Evolutionary conservation across 2,329 filamentous ascomycete species (phyloP).

Genomic region (Pseudogymnoascus sp.): DNA sequence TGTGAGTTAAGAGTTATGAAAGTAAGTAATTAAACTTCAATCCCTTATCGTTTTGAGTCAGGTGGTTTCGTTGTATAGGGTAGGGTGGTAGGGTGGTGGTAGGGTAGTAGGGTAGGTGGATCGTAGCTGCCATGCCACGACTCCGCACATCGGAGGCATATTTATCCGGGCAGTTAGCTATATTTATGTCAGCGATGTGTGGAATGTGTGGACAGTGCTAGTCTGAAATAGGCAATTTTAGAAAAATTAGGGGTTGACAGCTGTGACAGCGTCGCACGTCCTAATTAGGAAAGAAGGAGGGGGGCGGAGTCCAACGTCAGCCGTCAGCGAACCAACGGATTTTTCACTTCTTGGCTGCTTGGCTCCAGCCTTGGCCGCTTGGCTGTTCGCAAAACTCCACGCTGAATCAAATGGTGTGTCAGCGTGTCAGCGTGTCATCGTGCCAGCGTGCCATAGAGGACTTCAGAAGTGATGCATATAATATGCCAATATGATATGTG

Average conservation of each 20-base stretch:
- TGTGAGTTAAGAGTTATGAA: background rate
- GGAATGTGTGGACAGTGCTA: background rate
- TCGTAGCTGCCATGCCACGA: background rate
- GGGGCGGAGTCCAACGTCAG: background rate
- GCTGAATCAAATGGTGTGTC: background rate
- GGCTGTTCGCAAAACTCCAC: background rate
- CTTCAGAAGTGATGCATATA: background rate
- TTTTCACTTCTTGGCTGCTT: background rate
- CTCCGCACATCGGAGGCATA: background rate
- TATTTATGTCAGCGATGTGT: background rate
- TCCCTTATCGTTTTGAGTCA: slow-evolving; percentile 7
- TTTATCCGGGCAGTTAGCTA: background rate
- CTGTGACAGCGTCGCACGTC: background rate
- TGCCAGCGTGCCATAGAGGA: background rate
- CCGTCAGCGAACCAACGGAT: background rate
- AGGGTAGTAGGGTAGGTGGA: background rate
- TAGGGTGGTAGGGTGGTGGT: no score
- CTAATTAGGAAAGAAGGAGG: background rate
- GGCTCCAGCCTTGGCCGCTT: background rate
- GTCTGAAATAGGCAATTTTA: background rate
- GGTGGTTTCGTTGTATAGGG: background rate
- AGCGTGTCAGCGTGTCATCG: background rate
- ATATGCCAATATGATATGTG: background rate
- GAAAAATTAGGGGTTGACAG: background rate
- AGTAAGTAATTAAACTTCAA: background rate